Base-by-base conservation (phyloP, 495 filamentous ascomycete genomes). In the Aspergillus olivimuriae region DNA sequence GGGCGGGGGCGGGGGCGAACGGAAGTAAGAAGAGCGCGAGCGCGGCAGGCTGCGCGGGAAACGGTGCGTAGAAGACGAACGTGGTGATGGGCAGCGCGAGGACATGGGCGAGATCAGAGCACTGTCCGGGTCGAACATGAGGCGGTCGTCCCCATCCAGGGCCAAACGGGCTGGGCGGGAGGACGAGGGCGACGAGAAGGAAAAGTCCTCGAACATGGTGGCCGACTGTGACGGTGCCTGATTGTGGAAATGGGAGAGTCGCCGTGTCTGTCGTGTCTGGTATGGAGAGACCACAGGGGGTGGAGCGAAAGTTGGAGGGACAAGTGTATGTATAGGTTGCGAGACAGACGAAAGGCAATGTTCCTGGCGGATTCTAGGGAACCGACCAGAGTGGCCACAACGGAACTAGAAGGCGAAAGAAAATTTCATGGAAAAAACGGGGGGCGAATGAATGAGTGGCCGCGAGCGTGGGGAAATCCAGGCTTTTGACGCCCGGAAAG, bases 181-280 rank as follows among this genome's bases (percentile, higher is more conserved):
- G 30, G 65, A 68, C 4, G 67, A 66, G 2, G 67, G 59, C 35
- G 68, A 66, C 15, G 68, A 59, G 45, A 72, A 72, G 31, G 68
- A 68, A 53, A 72, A 72, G 51, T 72, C 59, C 49, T 72, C 66
- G 53, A 72, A 72, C 68, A 72, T 72, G 48, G 8, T 56, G 5
- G 24, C 6, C 6, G 5, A 28, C 6, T 28, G 5, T 28, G 5
- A 5, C 6, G 24, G 24, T 5, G 24, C 11, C 11, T 28, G n/a
- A n/a, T n/a, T n/a, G n/a, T n/a, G n/a, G n/a, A n/a, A n/a, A n/a
- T n/a, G n/a, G n/a, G n/a, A n/a, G n/a, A n/a, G n/a, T n/a, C n/a
- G n/a, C n/a, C n/a, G n/a, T 28, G 5, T 28, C 11, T 28, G 6
- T 28, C 11, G 11, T 5, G 11, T 28, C 24, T 28, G 5, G 6